Percentiles rank a stretch among this genome's conserved stretches.
Evolutionary conservation across 2,329 filamentous ascomycete genomes (phyloP).

Genomic region (Pseudofabraea citricarpa): DNA sequence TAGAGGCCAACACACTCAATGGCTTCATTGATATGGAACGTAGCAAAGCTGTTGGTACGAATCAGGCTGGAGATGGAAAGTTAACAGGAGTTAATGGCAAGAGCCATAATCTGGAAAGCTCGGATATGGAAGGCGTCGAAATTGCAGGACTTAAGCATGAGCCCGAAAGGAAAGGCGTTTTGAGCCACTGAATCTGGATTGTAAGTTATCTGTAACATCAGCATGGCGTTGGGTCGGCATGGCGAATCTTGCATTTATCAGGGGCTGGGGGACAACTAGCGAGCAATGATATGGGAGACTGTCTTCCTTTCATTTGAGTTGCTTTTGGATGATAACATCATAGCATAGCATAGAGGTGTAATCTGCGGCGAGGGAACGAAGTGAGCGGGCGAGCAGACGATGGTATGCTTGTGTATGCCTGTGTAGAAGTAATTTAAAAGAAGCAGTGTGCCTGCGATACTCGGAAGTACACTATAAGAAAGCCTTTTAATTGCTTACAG

Average conservation of each 20-base stretch:
- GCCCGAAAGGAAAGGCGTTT: background rate
- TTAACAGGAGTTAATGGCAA: background rate
- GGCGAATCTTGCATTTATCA: slow-evolving; percentile 1
- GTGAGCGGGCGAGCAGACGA: too few species aligned
- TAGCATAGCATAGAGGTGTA: too few species aligned
- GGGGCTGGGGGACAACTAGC: too few species aligned
- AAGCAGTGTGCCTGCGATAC: too few species aligned
- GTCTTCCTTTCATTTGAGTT: too few species aligned
- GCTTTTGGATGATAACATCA: too few species aligned
- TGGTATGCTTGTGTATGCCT: too few species aligned
- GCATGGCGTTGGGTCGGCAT: slow-evolving; percentile 1
- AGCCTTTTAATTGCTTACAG: too few species aligned
- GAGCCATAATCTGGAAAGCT: background rate
- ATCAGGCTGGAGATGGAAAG: background rate
- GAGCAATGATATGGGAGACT: too few species aligned
- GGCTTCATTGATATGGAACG: background rate
- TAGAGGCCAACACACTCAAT: background rate
- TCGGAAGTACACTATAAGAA: too few species aligned
- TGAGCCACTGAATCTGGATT: background rate
- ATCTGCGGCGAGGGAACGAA: too few species aligned
- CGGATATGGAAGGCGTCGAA: slow-evolving; percentile 1
- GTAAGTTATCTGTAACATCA: slow-evolving; percentile 1
- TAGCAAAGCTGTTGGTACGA: background rate
- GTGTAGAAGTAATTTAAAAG: too few species aligned
- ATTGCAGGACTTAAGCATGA: background rate